Evolutionary conservation across 305 asterid species (phyloP).

Genomic region (Solanum hybrid): DNA sequence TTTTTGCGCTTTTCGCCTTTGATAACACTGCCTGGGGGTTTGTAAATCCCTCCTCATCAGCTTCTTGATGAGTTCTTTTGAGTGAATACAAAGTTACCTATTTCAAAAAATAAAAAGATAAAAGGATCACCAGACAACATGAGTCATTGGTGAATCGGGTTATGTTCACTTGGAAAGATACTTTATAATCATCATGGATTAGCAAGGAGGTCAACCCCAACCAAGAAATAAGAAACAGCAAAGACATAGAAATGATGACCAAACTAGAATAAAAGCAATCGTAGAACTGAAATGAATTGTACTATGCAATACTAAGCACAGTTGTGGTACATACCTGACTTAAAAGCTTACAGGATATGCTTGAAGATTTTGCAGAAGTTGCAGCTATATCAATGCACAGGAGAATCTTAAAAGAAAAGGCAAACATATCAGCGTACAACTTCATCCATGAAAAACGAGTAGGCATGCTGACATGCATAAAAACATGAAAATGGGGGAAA

Average conservation of each 20-base stretch:
- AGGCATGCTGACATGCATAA: neutral
- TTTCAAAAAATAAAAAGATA: neutral
- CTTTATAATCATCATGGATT: neutral
- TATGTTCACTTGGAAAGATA: neutral
- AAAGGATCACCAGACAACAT: neutral
- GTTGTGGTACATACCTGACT: slow-evolving; percentile 47
- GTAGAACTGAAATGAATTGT: neutral
- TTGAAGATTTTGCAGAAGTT: slow-evolving; percentile 67
- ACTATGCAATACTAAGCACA: neutral
- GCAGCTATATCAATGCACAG: slow-evolving; percentile 91
- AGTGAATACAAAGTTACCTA: neutral
- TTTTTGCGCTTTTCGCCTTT: too few species aligned
- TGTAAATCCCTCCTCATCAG: neutral
- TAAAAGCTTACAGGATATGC: slow-evolving; percentile 72
- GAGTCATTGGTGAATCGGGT: neutral
- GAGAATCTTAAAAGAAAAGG: slow-evolving; percentile 55
- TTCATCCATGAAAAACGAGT: slow-evolving; percentile 6
- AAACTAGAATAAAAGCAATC: slow-evolving; percentile 11
- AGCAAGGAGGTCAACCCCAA: neutral
- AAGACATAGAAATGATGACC: slow-evolving; percentile 8
- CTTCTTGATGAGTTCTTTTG: neutral
- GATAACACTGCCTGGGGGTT: neutral
- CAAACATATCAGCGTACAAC: slow-evolving; percentile 14
- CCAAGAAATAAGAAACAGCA: slow-evolving; percentile 4
- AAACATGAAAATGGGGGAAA: slow-evolving; percentile 10